These are phyloP conservation scores for Penicillium sp. DNA, from an alignment of 2,329 filamentous ascomycete species.

Conservation along the genomic window DNA sequence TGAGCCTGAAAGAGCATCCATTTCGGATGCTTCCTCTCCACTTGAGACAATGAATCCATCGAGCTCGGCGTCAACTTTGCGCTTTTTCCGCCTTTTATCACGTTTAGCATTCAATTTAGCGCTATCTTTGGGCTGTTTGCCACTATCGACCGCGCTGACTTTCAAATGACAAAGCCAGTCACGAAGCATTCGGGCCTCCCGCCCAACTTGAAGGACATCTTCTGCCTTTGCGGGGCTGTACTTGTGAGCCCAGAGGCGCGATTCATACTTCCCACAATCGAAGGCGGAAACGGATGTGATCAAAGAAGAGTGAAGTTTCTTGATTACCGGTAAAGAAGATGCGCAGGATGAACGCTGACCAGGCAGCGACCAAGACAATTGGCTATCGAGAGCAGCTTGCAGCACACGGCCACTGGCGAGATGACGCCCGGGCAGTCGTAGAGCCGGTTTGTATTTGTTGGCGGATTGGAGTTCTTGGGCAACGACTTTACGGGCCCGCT, in stretches of 20 bases:
- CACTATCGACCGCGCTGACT: constrained; percentile 74
- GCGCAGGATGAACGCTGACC: constrained; percentile 8
- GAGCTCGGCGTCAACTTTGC: constrained; percentile 70
- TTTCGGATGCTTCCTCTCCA: constrained; percentile 71
- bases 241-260: constrained; percentile 75
- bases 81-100: constrained; percentile 53
- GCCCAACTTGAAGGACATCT: constrained; percentile 75
- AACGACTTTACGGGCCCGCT: constrained; percentile 15
- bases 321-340: constrained; percentile 61
- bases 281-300: constrained; percentile 71
- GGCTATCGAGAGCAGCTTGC: constrained; percentile 34
- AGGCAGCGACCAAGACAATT: constrained; percentile 32
- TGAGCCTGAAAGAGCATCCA: constrained; percentile 69
- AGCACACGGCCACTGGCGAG: constrained; percentile 36
- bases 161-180: constrained; percentile 80
- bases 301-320: constrained; percentile 63
- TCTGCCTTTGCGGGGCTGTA: constrained; percentile 72
- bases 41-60: constrained; percentile 80
- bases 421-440: constrained; percentile 37
- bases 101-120: constrained; percentile 30
- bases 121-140: constrained; percentile 41
- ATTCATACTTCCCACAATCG: constrained; percentile 76
- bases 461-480: not conserved
- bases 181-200: constrained; percentile 70
- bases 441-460: constrained; percentile 10